Evolutionary conservation across 768 basidiomycete species (phyloP), one percentile per base, ranked within the genome.

Genomic region (Mrakia blollopis): DNA sequence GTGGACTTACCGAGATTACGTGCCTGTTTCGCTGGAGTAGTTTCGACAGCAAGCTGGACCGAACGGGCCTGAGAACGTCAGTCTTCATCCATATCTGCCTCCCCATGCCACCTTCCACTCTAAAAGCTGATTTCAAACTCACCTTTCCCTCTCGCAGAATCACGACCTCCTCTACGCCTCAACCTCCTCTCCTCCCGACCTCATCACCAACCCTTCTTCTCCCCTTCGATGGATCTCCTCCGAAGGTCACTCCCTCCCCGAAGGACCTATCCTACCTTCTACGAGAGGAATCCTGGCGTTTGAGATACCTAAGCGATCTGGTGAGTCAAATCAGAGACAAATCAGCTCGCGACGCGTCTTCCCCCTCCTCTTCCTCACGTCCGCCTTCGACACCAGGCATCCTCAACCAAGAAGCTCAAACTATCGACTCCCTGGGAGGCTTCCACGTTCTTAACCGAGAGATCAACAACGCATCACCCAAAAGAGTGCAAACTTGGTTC

Each of bases 321-420:
- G 69, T 65, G 14, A 21, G 63, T 65, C 37, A 13, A 7, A 2
- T 47, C 44, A 41, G 39, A 41, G 44, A 44, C n/a, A n/a, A n/a
- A n/a, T 21, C 47, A 16, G 3, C 47, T 18, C 47, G 44, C 44
- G 44, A 44, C 44, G 44, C 44, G 11, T 47, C 44, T 47, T 21
- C 16, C 47, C 47, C 44, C 44, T 47, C 44, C 35, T 35, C 32
- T 35, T n/a, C 57, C 57, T n/a, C 28, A 3, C 57, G 6, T 65
- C 63, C 30, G 2, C 10, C 23, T 32, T 63, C 62, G 28, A 3
- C 30, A 2, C 3, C 32, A 65, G 63, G 63, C 28, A 70, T 70
- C 69, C 50, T 70, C 35, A 70, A 70, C 50, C 44, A 50, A 41
- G 69, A 70, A 70, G 69, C 69, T 7, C 69, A 70, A 28, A 37